Evolutionary conservation across 75 land plant genomes (phyloP).

Genomic region (Sequoia sempervirens): DNA sequence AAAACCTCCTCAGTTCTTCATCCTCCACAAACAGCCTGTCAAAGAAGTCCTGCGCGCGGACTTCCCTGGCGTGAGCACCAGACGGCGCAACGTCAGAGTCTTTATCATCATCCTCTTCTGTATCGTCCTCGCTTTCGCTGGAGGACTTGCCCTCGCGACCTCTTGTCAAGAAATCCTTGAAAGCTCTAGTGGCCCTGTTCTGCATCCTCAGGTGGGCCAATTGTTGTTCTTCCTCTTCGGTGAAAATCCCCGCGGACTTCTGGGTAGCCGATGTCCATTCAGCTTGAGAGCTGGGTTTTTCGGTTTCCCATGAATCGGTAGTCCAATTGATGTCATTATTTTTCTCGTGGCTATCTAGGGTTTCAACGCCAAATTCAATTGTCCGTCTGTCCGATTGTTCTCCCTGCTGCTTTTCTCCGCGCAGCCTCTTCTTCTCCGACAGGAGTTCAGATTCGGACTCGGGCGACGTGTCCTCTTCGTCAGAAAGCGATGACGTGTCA

Average conservation of each 20-base stretch:
- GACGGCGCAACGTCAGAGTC: neutral
- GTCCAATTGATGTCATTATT: neutral
- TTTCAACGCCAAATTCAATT: neutral
- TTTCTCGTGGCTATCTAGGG: conserved; percentile 5
- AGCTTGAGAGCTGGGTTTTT: neutral
- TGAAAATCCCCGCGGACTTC: neutral
- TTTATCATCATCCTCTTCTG: conserved; percentile 21
- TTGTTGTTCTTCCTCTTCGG: conserved; percentile 13
- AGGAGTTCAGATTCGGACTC: neutral
- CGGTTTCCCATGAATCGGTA: neutral
- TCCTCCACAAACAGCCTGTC: conserved; percentile 26
- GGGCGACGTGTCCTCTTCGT: neutral
- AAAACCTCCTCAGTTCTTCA: conserved; percentile 36
- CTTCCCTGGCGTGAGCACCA: neutral
- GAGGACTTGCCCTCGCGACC: neutral
- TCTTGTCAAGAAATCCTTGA: conserved; percentile 13
- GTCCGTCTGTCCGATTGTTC: neutral
- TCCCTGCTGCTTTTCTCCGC: neutral
- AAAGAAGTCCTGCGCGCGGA: conserved; percentile 29
- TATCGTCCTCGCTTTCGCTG: conserved; percentile 15
- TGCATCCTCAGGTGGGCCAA: conserved; percentile 14
- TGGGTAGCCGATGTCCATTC: neutral
- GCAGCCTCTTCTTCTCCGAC: neutral
- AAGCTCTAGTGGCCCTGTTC: conserved; percentile 9
- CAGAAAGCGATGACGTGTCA: too few relatives aligned